Base-by-base conservation (phyloP, 1,284 basidiomycete species). In the Mycena citricolor region DNA sequence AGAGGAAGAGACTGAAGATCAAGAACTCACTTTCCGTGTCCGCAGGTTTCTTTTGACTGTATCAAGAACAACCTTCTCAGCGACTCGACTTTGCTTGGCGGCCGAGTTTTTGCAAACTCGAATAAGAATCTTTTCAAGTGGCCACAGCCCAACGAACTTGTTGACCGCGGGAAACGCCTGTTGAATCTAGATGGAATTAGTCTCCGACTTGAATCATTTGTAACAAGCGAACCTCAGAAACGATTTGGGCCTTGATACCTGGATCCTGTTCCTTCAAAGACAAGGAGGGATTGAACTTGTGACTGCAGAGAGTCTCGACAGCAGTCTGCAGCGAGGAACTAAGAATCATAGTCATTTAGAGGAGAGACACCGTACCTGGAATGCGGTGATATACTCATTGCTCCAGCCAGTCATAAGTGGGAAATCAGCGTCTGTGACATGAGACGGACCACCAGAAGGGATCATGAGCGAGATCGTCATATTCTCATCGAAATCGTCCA, bases 371-470 rank as follows among this genome's bases (percentile, higher is more conserved):
- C n/a, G 6, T 13, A 40, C 38, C 26, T 25, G n/a, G 28, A 40
- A 40, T 2, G n/a, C 7, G 13, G 5, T 22, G 13, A 40, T 31
- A 12, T 3, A 29, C 25, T 29, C 38, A 16, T 22, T 11, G 12
- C 28, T 14, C 38, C 29, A 40, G 3, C 38, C 38, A 6, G 38
- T 31, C 4, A 30, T n/a, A 4, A 30, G 17, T 8, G 26, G 13
- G n/a, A 40, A 40, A 4, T 40, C 25, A 12, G 3, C 4, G 17
- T 25, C 38, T 22, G 4, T 40, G 38, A 40, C n/a, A 16, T 22
- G 38, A 12, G 38, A 40, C 20, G 38, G n/a, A 17, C 38, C 38
- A 4, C 38, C 38, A 12, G 14, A 4, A 19, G 38, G 38, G 21
- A 20, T 17, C 33, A 12, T 14, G 6, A 35, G 13, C n/a, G 33